Evolutionary conservation across 441 rosid species (phyloP).

Genomic region (Macaranga tanarius): DNA sequence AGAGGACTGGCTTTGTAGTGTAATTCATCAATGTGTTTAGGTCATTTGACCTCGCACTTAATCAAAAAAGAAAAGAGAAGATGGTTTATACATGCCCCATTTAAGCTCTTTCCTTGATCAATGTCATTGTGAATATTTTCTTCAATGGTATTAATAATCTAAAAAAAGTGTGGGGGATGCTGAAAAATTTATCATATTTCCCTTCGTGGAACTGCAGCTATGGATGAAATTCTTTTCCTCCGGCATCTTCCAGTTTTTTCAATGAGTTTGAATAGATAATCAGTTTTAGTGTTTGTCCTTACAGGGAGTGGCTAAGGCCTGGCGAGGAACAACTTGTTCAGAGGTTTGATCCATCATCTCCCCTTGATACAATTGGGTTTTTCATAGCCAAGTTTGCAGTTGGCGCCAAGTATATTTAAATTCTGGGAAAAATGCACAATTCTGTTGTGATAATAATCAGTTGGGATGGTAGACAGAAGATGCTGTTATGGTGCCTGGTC

Average conservation of each 20-base stretch:
- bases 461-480: neutral
- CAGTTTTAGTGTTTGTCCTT: neutral
- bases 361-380: conserved; percentile 89
- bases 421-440: conserved; percentile 6
- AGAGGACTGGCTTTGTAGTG: too few relatives aligned
- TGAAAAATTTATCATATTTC: neutral
- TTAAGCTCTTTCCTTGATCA: neutral
- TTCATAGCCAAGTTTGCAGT: conserved; percentile 87
- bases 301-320: conserved; percentile 92
- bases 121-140: neutral
- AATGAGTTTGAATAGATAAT: neutral
- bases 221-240: neutral
- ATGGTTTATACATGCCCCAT: neutral
- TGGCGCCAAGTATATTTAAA: conserved; percentile 46
- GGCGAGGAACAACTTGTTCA: conserved; percentile 92
- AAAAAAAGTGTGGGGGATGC: neutral
- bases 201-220: neutral
- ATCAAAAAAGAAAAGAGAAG: too few relatives aligned
- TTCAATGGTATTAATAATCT: neutral
- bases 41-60: too few relatives aligned
- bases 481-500: neutral
- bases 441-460: conserved; percentile 15
- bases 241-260: neutral
- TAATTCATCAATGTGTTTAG: too few relatives aligned
- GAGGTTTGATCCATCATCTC: conserved; percentile 86